Base-by-base conservation (phyloP, 441 rosid genomes). In the Dalechampia spathulata region DNA sequence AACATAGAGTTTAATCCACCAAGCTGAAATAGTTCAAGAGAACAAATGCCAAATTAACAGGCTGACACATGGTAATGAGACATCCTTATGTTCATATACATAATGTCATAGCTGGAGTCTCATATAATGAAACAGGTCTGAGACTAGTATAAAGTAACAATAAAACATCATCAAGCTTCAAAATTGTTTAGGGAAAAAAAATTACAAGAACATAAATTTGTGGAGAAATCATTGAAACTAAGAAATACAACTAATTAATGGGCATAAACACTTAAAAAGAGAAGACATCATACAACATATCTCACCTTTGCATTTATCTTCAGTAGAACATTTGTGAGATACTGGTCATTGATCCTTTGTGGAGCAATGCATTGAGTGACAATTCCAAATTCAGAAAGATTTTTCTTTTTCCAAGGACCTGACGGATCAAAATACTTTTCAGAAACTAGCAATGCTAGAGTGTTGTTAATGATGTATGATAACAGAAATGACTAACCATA, bases 391-490 rank as follows among this genome's bases (percentile, higher is more conserved):
- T 88, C 95, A 14, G 95, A 55, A 25, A 88, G 82, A 65, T 72
- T 74, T 44, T 88, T 88, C 37, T 75, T 68, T 49, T 86, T 86
- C 95, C 95, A 88, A 0, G 95, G 96, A 34, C 95, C 96, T 86
- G 40, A 28, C n/a, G 50, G 20, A 38, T 63, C 38, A 6, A 49
- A 60, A 15, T 9, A 11, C 34, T 6, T 16, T n/a, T 34, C 15
- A 28, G 21, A 27, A 11, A 61, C 13, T 40, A 42, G 1, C 10
- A 20, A n/a, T n/a, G n/a, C n/a, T n/a, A n/a, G n/a, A n/a, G n/a
- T n/a, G n/a, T 13, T 45, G n/a, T 1, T 1, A 1, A 21, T 11
- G 21, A 34, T 5, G 14, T 52, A 34, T 50, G 27, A 48, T 41
- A 16, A 15, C 52, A n/a, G 10, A 53, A 36, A 60, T 7, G 9